Evolutionary conservation across 768 basidiomycete species (phyloP).

Genomic region (Russula foetens): DNA sequence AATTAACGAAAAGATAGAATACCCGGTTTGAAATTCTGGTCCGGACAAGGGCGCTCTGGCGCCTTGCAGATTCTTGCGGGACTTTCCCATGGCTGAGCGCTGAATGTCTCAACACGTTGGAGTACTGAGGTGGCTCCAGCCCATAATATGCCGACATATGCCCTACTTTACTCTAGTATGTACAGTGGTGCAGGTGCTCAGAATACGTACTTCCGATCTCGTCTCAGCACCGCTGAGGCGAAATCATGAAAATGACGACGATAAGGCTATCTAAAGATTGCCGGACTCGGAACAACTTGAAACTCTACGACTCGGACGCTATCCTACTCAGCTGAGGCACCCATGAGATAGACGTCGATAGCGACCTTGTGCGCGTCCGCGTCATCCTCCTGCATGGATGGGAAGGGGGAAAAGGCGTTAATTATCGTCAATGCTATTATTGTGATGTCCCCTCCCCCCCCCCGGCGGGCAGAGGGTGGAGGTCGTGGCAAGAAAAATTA

Average conservation of each 20-base stretch:
- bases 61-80: no score
- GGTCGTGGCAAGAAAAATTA: background rate
- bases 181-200: background rate
- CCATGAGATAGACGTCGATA: constrained; percentile 6
- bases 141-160: no score
- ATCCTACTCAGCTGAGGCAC: background rate
- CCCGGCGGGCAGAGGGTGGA: no score
- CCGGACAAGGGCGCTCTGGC: no score
- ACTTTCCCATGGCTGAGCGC: no score
- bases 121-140: no score
- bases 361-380: background rate
- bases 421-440: background rate
- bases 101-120: no score
- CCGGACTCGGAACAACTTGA: background rate
- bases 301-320: no score
- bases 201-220: background rate
- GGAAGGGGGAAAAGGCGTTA: background rate
- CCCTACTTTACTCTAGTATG: background rate
- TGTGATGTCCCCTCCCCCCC: no score
- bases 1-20: no score
- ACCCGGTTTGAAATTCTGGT: no score
- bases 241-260: background rate
- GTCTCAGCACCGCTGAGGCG: background rate
- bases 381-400: background rate
- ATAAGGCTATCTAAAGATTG: background rate